phyloP scores from a whole-genome alignment of 306 rosid species.

The Dryas drummondii region DNA sequence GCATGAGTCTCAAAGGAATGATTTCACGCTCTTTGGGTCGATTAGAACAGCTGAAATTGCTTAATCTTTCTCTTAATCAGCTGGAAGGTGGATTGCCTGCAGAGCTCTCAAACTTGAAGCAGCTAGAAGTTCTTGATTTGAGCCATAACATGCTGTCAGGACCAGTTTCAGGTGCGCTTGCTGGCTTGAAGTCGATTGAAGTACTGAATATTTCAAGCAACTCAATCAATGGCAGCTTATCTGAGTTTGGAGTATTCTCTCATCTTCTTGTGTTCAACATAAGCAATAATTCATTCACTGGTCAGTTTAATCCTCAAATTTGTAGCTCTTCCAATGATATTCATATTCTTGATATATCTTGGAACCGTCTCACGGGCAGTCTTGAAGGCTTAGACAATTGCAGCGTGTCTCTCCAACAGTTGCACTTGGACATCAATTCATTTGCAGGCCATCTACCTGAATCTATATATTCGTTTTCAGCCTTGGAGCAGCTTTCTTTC shows the following conservation, averaged over 20 bases:
- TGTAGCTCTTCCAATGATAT: slow-evolving; percentile 52
- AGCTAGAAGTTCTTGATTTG: slow-evolving; percentile 58
- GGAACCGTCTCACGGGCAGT: slow-evolving; percentile 48
- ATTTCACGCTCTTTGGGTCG: slow-evolving; percentile 51
- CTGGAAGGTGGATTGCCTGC: slow-evolving; percentile 58
- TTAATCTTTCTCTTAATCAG: slow-evolving; percentile 64
- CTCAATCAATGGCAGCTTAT: slow-evolving; percentile 37
- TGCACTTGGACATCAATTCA: slow-evolving; percentile 52
- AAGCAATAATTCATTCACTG: slow-evolving; percentile 71
- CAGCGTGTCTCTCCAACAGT: slow-evolving; percentile 46
- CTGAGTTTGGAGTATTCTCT: slow-evolving; percentile 40
- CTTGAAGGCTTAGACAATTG: slow-evolving; percentile 61
- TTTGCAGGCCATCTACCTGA: slow-evolving; percentile 62
- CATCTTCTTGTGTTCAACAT: slow-evolving; percentile 58
- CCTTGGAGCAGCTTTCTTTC: slow-evolving; percentile 59
- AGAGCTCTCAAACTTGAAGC: slow-evolving; percentile 54
- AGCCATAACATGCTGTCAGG: slow-evolving; percentile 67
- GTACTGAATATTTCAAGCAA: slow-evolving; percentile 68
- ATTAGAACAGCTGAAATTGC: slow-evolving; percentile 49
- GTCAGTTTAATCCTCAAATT: slow-evolving; percentile 46
- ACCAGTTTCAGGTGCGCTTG: slow-evolving; percentile 40
- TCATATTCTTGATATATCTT: slow-evolving; percentile 59
- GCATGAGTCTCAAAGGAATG: slow-evolving; percentile 57
- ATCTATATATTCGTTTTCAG: slow-evolving; percentile 50
- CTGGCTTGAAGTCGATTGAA: slow-evolving; percentile 54